Conservation (phyloP, 139 green algal species). For the Chlamydomonas sp. region DNA sequence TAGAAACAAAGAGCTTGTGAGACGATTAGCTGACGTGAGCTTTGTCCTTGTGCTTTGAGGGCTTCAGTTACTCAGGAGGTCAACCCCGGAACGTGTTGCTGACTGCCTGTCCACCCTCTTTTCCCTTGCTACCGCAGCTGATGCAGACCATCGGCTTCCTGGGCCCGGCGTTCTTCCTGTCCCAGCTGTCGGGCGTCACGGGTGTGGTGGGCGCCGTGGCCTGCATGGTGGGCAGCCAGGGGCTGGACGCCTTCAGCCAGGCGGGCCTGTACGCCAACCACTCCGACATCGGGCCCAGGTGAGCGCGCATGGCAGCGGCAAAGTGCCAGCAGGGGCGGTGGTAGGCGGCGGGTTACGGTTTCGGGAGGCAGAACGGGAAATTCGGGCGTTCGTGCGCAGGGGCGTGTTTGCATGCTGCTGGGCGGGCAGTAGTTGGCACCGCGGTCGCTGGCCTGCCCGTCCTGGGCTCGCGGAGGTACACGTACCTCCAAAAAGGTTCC, state of each 20-base stretch:
- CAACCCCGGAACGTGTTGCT: no score
- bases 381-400: no score
- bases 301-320: no score
- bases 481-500: no score
- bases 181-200: slow-evolving; percentile 77
- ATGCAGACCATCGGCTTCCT: slow-evolving; percentile 97
- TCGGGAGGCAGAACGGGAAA: no score
- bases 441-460: no score
- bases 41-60: neutral
- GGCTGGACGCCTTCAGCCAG: slow-evolving; percentile 95
- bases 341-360: no score
- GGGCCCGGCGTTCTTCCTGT: slow-evolving; percentile 95
- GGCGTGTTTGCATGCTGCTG: no score
- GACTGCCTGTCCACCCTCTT: neutral
- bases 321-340: no score
- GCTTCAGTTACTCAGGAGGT: neutral
- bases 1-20: no score
- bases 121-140: slow-evolving; percentile 28
- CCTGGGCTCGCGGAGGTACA: no score
- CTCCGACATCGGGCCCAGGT: slow-evolving; percentile 93
- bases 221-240: slow-evolving; percentile 92
- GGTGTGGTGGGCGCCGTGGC: slow-evolving; percentile 75
- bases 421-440: no score
- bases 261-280: slow-evolving; percentile 98
- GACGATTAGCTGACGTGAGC: neutral